Percentiles rank a stretch among this genome's conserved stretches.
Evolutionary conservation across 2,329 filamentous ascomycete species (phyloP).

Genomic region (Didymella pomorum): DNA sequence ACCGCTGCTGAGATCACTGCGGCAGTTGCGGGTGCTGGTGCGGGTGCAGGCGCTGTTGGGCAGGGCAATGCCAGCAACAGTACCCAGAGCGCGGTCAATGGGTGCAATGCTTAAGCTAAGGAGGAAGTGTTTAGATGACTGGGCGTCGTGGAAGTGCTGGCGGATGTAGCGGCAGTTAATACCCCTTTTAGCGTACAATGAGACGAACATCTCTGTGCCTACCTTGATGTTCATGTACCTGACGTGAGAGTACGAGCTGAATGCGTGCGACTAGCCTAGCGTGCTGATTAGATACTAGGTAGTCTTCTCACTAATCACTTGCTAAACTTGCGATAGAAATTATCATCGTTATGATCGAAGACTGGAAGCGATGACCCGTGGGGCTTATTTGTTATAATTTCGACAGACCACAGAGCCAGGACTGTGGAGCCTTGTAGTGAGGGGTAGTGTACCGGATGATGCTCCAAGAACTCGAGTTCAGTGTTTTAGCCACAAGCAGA

Average conservation of each 20-base stretch:
- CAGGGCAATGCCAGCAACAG: constrained; percentile 10
- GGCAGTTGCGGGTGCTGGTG: constrained; percentile 53
- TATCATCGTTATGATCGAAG: background rate
- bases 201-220: background rate
- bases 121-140: too few relatives aligned
- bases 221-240: background rate
- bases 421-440: constrained; percentile 2
- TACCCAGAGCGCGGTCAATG: constrained; percentile 1
- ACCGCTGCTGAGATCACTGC: constrained; percentile 61
- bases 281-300: background rate
- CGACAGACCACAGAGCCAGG: background rate
- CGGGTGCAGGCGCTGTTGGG: constrained; percentile 27
- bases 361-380: background rate
- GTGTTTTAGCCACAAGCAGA: background rate
- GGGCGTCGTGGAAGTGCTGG: background rate
- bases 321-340: background rate
- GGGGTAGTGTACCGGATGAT: constrained; percentile 2
- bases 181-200: background rate
- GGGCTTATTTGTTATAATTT: background rate
- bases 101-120: background rate
- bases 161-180: background rate
- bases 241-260: background rate
- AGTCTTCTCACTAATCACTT: background rate
- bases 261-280: background rate
- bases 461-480: background rate